Evolutionary conservation across 2,329 filamentous ascomycete genomes (phyloP), one percentile per base, ranked within the genome.

Genomic region (Stagonosporopsis chrysanthemi): DNA sequence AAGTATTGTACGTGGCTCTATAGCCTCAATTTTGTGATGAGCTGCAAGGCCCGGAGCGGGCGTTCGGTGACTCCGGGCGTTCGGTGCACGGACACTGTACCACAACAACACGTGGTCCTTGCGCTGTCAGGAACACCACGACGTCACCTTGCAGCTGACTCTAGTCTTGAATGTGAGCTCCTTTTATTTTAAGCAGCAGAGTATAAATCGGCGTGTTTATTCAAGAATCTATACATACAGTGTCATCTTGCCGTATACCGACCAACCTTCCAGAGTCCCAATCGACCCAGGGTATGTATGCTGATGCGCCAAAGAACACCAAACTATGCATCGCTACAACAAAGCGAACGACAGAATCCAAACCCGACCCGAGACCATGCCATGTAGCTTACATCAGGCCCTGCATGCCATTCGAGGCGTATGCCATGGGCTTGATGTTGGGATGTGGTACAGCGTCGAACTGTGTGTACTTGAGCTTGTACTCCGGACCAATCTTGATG

Each of bases 371-470:
- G 17, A 36, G 29, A 51, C 29, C 42, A 26, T 33, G 28, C 29
- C 14, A 38, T 40, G 23, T 26, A 29, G 8, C 52, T 53, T 83
- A 90, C 85, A 92, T 88, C 82, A 92, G 84, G 66, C 85, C 86
- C 58, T 90, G 88, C 73, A 96, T 85, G 57, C 91, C 92, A 76
- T 86, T 93, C 73, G 91, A 88, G 45, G 91, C 91, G 76, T 96
- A 96, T 4, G 92, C 86, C 86, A 99, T 99, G 14, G 95, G 94
- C 77, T 90, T 92, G 75, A 99, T 95, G 71, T 96, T 86, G 12
- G 95, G 95, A 82, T 99, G 95, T 61, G 93, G 93, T 51, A 99
- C 95, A 7, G 95, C 95, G 69, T 98, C 93, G 68, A 99, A 99
- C 75, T 97, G 89, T 76, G 95, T 86, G 80, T 91, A 99, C 35